phyloP scores from a whole-genome alignment of 306 rosid genomes.

The Mimosa bimucronata region DNA sequence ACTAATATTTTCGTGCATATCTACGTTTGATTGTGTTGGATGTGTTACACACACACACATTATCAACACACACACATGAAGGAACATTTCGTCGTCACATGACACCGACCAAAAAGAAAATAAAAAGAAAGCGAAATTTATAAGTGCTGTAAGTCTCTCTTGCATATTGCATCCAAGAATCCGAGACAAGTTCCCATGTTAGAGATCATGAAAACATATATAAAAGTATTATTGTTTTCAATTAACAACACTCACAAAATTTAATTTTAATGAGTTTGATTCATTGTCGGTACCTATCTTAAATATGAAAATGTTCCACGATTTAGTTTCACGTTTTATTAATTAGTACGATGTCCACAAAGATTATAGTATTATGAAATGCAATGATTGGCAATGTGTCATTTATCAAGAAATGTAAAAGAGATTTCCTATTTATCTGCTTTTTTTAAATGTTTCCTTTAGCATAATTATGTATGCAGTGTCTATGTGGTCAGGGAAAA shows the following conservation, averaged over 20 bases:
- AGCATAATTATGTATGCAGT: neutral
- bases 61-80: neutral
- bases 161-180: neutral
- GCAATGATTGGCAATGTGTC: neutral
- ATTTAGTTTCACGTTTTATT: neutral
- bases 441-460: no score
- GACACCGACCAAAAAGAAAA: neutral
- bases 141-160: neutral
- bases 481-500: slow-evolving; percentile 12
- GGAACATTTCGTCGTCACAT: neutral
- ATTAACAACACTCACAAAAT: neutral
- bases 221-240: no score
- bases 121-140: neutral
- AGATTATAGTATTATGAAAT: neutral
- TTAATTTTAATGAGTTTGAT: neutral
- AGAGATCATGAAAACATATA: no score
- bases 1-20: neutral
- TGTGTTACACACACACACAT: neutral
- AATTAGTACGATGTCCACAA: neutral
- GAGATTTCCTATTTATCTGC: no score
- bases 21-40: neutral
- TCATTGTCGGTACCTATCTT: neutral
- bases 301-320: neutral
- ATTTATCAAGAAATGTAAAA: no score
- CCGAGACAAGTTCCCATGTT: no score